Percentiles rank a stretch among this genome's conserved stretches.
Evolutionary conservation across 257 asterid species (phyloP).

Genomic region (Solanum bukasovii): DNA sequence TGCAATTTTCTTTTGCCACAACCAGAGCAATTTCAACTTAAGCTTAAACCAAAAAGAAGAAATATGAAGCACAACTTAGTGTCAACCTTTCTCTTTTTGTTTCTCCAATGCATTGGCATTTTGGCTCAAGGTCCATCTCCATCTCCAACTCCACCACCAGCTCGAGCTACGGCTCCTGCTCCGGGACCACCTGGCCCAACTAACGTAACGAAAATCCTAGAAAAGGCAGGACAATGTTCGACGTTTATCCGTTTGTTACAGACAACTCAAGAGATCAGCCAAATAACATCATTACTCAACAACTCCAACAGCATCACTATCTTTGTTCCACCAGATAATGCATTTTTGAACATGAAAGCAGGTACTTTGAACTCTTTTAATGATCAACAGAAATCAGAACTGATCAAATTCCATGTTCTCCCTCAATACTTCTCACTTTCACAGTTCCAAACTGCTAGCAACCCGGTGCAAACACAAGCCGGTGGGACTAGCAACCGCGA

Average conservation of each 20-base stretch:
- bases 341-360: constrained; percentile 31
- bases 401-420: constrained; percentile 39
- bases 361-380: constrained; percentile 34
- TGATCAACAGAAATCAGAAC: constrained; percentile 27
- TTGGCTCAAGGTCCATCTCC: constrained; percentile 21
- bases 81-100: constrained; percentile 6
- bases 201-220: constrained; percentile 42
- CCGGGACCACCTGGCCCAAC: constrained; percentile 36
- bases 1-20: not conserved
- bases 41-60: not conserved
- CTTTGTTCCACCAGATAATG: constrained; percentile 29
- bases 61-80: not conserved
- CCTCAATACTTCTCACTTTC: constrained; percentile 21
- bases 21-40: not conserved
- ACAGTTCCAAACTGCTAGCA: constrained; percentile 39
- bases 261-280: constrained; percentile 35
- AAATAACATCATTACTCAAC: constrained; percentile 42
- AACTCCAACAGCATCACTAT: constrained; percentile 43
- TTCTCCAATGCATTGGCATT: constrained; percentile 2
- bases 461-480: constrained; percentile 39
- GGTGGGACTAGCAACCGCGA: constrained; percentile 27
- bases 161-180: constrained; percentile 13
- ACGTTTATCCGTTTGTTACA: constrained; percentile 42
- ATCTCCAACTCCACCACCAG: not conserved
- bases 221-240: constrained; percentile 34